Percentiles rank a stretch among this genome's conserved stretches.
These are phyloP conservation scores for Jasminum sambac DNA, from an alignment of 257 asterid species.

Conservation along the genomic window DNA sequence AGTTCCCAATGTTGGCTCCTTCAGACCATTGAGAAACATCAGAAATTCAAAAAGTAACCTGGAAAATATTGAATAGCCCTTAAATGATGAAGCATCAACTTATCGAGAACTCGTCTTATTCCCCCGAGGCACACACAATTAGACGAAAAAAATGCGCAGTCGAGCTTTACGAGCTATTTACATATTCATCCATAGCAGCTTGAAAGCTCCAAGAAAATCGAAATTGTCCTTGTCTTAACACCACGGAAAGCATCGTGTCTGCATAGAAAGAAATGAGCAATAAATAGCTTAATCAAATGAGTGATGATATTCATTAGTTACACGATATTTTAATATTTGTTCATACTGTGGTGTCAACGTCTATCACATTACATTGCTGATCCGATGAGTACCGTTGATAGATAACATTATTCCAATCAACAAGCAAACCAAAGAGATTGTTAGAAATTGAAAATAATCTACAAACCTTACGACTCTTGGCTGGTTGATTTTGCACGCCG, in stretches of 20 bases:
- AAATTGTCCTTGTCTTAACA: slow-evolving; percentile 10
- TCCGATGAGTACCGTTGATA: too few species aligned
- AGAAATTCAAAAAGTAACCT: slow-evolving; percentile 10
- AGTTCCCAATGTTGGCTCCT: slow-evolving; percentile 15
- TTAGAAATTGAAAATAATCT: background rate
- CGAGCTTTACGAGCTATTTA: slow-evolving; percentile 31
- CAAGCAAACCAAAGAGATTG: background rate
- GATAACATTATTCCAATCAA: background rate
- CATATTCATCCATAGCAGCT: slow-evolving; percentile 8
- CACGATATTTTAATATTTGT: too few species aligned
- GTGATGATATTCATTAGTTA: too few species aligned
- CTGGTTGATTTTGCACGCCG: background rate
- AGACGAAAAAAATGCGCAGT: slow-evolving; percentile 19
- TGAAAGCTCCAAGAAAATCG: slow-evolving; percentile 6
- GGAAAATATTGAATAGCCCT: background rate
- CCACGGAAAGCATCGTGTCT: slow-evolving; percentile 31
- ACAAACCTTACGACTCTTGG: slow-evolving; percentile 37
- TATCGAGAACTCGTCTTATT: slow-evolving; percentile 21
- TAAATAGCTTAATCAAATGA: background rate
- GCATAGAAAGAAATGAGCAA: background rate
- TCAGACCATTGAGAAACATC: background rate
- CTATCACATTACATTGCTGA: too few species aligned
- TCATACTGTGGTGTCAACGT: too few species aligned
- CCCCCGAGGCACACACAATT: slow-evolving; percentile 24
- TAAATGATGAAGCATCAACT: slow-evolving; percentile 15